Evolutionary conservation across 495 filamentous ascomycete genomes (phyloP).

Genomic region (Neurospora hispaniola): DNA sequence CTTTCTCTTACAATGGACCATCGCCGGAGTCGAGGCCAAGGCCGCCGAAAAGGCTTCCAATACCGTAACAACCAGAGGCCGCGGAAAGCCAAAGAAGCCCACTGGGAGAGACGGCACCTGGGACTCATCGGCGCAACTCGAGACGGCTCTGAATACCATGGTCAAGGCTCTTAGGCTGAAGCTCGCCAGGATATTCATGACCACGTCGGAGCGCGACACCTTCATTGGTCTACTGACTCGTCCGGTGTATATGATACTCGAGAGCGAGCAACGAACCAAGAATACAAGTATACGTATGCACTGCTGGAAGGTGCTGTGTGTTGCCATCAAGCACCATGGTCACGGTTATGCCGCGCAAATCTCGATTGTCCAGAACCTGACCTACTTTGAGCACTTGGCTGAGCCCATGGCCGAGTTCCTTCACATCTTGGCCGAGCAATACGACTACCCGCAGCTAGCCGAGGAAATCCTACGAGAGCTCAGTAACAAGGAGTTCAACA

Average conservation of each 20-base stretch:
- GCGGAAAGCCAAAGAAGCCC: constrained; percentile 63
- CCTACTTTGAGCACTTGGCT: constrained; percentile 95
- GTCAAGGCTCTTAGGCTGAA: constrained; percentile 92
- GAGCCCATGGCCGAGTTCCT: constrained; percentile 99
- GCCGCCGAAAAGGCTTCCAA: constrained; percentile 77
- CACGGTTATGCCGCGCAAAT: constrained; percentile 97
- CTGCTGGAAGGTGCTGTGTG: constrained; percentile 90
- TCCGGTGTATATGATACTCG: constrained; percentile 87
- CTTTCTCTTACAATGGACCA: constrained; percentile 89
- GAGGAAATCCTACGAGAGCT: constrained; percentile 92
- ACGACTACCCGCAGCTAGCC: constrained; percentile 91
- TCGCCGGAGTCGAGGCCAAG: constrained; percentile 86
- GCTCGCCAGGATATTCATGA: constrained; percentile 82
- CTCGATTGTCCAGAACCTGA: constrained; percentile 90
- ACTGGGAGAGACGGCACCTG: constrained; percentile 62
- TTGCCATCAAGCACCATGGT: constrained; percentile 95
- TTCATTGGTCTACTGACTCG: constrained; percentile 88
- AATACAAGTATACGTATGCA: constrained; percentile 88
- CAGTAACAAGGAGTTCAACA: constrained; percentile 95
- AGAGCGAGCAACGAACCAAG: constrained; percentile 90
- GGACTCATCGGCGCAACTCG: constrained; percentile 82
- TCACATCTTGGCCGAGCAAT: constrained; percentile 92
- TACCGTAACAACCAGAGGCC: constrained; percentile 56
- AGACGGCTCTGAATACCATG: constrained; percentile 84
- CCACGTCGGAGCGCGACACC: constrained; percentile 92